Percentiles rank a stretch among this genome's conserved stretches.
These are phyloP conservation scores for Hypoxylon fuscum DNA, from an alignment of 495 filamentous ascomycete species.

Conservation along the genomic window DNA sequence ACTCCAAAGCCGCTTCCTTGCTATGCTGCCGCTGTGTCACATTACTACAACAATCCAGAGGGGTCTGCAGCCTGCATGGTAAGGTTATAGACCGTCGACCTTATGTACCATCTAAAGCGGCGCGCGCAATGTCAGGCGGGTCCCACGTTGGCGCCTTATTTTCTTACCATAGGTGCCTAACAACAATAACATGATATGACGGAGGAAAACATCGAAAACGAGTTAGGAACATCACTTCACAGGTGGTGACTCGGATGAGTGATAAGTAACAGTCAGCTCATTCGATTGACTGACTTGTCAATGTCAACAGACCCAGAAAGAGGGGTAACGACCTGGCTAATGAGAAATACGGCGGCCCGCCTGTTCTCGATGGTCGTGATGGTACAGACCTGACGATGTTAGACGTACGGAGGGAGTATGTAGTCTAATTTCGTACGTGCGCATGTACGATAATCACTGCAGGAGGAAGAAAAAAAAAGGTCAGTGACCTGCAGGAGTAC, in stretches of 20 bases:
- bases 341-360: conserved; percentile 28
- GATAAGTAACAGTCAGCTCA: conserved; percentile 17
- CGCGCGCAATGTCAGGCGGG: conserved; percentile 23
- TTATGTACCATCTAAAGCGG: conserved; percentile 21
- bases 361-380: conserved; percentile 34
- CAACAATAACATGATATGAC: conserved; percentile 25
- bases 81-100: background rate
- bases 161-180: conserved; percentile 36
- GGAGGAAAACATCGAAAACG: conserved; percentile 8
- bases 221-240: conserved; percentile 29
- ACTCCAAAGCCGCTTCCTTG: conserved; percentile 14
- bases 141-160: conserved; percentile 31
- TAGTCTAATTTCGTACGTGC: conserved; percentile 24
- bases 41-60: conserved; percentile 25
- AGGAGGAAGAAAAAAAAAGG: conserved; percentile 16
- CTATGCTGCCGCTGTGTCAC: conserved; percentile 7
- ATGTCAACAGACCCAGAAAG: conserved; percentile 21
- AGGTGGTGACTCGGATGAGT: conserved; percentile 22
- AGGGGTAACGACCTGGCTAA: conserved; percentile 31
- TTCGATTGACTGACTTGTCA: conserved; percentile 17
- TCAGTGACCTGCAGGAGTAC: conserved; percentile 25
- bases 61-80: conserved; percentile 8
- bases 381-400: conserved; percentile 11
- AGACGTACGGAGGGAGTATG: conserved; percentile 28
- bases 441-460: conserved; percentile 10